Percentiles rank a stretch among this genome's conserved stretches.
Evolutionary conservation across 148 eudicot species (phyloP).

Genomic region (Rhododendron ferrugineum): DNA sequence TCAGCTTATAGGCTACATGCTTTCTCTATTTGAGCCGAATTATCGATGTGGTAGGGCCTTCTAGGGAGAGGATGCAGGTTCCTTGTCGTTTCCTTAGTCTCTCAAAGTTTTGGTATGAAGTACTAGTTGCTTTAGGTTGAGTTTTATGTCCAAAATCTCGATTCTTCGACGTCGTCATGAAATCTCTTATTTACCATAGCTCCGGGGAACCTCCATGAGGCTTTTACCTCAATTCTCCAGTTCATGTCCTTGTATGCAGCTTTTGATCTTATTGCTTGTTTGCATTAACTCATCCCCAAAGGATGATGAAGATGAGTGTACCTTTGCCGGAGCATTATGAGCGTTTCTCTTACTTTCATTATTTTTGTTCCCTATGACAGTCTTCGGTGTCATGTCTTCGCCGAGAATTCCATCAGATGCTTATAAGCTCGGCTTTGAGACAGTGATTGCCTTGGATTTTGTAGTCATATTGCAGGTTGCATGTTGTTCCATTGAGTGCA

Average conservation of each 20-base stretch:
- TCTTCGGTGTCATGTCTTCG: background rate
- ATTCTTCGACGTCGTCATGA: background rate
- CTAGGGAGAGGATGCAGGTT: background rate
- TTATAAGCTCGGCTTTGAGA: background rate
- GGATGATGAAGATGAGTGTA: background rate
- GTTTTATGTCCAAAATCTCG: background rate
- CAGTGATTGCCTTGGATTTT: background rate
- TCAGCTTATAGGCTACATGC: background rate
- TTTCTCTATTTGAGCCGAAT: background rate
- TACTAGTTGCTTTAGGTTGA: background rate
- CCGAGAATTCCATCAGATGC: background rate
- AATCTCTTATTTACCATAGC: background rate
- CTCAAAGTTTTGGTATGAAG: background rate
- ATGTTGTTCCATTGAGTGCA: background rate
- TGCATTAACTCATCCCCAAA: background rate
- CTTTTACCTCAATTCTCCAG: background rate
- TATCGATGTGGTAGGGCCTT: slow-evolving; percentile 12
- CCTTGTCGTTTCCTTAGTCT: background rate
- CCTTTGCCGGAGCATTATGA: background rate
- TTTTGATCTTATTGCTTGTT: background rate
- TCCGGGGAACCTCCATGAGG: background rate
- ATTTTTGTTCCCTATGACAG: background rate
- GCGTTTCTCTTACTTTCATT: background rate
- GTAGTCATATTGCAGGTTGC: background rate
- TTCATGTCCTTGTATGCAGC: background rate